These are phyloP conservation scores for Amaranthus tricolor DNA, from an alignment of 179 eudicot species.

Conservation along the genomic window DNA sequence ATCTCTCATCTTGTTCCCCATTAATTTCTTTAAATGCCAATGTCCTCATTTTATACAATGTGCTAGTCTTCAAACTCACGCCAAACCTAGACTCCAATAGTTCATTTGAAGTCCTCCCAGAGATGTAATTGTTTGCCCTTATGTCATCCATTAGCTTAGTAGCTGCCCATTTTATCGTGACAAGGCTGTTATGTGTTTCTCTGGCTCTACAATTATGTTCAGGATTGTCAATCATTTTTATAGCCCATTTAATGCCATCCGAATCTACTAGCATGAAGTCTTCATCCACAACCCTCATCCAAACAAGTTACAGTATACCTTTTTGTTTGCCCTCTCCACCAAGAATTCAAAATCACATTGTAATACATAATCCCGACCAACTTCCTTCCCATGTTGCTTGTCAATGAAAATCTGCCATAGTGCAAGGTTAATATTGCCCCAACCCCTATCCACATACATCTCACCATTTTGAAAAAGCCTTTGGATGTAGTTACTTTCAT, in stretches of 20 bases:
- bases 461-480: too few species aligned
- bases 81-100: not conserved
- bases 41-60: not conserved
- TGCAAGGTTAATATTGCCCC: too few species aligned
- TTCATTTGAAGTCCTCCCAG: not conserved
- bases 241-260: not conserved
- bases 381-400: too few species aligned
- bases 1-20: slow-evolving; percentile 6
- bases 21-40: not conserved
- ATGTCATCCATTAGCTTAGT: slow-evolving; percentile 6
- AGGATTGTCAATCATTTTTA: not conserved
- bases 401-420: too few species aligned
- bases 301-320: not conserved
- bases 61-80: not conserved
- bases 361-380: too few species aligned
- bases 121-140: slow-evolving; percentile 7
- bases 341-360: too few species aligned
- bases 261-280: not conserved
- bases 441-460: too few species aligned
- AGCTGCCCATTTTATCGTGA: not conserved
- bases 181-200: slow-evolving; percentile 10
- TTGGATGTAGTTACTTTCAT: too few species aligned
- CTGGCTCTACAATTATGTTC: not conserved
- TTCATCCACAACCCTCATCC: not conserved
- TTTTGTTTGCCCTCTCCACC: too few species aligned